Evolutionary conservation across 1,284 basidiomycete genomes (phyloP), one percentile per base, ranked within the genome.

Genomic region (Lentinula novae-zelandiae): DNA sequence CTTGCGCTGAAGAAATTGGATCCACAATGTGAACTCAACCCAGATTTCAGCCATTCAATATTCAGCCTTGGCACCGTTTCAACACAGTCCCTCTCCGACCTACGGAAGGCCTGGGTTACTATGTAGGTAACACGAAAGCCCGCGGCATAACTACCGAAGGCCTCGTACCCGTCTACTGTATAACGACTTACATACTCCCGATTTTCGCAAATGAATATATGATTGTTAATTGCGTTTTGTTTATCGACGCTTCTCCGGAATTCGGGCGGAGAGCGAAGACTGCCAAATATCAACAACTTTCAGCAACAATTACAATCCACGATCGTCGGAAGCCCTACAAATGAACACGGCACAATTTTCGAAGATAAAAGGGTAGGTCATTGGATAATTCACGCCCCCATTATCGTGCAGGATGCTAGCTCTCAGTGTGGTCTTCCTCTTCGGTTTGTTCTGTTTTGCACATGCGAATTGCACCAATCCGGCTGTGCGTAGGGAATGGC

Each of bases 401-500:
- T 22, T 2, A 36, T 36, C 17, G 7, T 53, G 22, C n/a, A 15
- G 8, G 40, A 36, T 31, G 53, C 20, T 57, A 5, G 3, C 15
- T 17, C 56, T 50, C 7, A 27, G 27, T 27, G 22, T 27, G 9
- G 13, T 57, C 42, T 38, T 57, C 31, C 34, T 20, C 42, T 22
- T 33, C n/a, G 34, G 56, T 46, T 20, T 57, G 13, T 17, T 58
- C 13, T 36, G 8, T 39, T 38, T 15, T 17, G 49, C 39, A 9
- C 49, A 42, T 33, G 57, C 57, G 13, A 27, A 13, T 49, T 70
- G 69, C 59, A 61, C 39, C 12, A 56, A 65, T 4, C 67, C 68
- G 15, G 56, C 64, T 6, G 66, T 71, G 17, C 60, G 71, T 27
- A 66, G 63, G 51, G 71, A 72, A 62, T 72, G 71, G 70, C 61